Evolutionary conservation across 257 asterid genomes (phyloP).

Genomic region (Plantago major): DNA sequence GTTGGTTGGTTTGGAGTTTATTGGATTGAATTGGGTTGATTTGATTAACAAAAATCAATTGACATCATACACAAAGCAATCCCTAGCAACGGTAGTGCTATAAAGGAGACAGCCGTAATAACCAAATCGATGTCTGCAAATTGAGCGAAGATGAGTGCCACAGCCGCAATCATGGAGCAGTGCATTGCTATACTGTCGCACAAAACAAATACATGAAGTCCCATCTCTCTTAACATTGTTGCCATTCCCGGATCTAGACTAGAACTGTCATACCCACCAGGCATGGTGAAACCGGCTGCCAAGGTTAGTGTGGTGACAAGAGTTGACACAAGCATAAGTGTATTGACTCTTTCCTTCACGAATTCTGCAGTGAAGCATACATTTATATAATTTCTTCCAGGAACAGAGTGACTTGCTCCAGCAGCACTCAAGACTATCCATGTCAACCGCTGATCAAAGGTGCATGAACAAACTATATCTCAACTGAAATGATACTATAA

Average conservation of each 20-base stretch:
- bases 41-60: slow-evolving; percentile 35
- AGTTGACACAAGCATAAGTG: slow-evolving; percentile 35
- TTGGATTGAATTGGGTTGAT: too few relatives aligned
- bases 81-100: slow-evolving; percentile 24
- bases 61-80: slow-evolving; percentile 38
- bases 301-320: slow-evolving; percentile 34
- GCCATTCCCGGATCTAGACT: slow-evolving; percentile 27
- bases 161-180: slow-evolving; percentile 30
- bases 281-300: slow-evolving; percentile 40
- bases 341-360: slow-evolving; percentile 30
- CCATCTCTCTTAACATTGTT: slow-evolving; percentile 23
- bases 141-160: slow-evolving; percentile 38
- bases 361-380: neutral
- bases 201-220: slow-evolving; percentile 31
- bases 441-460: slow-evolving; percentile 20
- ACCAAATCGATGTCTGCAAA: slow-evolving; percentile 23
- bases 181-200: slow-evolving; percentile 37
- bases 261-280: slow-evolving; percentile 35
- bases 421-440: slow-evolving; percentile 29
- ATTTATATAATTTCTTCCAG: neutral
- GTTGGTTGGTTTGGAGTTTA: too few relatives aligned
- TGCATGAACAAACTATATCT: neutral
- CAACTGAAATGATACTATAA: neutral
- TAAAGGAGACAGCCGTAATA: slow-evolving; percentile 16
- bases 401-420: slow-evolving; percentile 16